These are phyloP conservation scores for Epichloe scottii DNA, from an alignment of 2,329 filamentous ascomycete genomes.

Conservation along the genomic window DNA sequence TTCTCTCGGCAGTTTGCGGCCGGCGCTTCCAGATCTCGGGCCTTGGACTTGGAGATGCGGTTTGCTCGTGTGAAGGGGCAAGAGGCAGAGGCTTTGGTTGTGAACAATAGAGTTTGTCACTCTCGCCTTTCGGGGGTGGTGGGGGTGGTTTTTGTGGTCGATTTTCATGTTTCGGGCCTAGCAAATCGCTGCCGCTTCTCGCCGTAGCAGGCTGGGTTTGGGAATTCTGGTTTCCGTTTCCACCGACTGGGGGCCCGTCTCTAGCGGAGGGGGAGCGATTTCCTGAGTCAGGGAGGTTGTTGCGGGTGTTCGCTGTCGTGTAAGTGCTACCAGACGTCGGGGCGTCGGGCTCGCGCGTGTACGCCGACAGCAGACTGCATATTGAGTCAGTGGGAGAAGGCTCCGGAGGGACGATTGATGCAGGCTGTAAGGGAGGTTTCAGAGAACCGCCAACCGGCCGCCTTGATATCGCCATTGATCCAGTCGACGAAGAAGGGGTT, in stretches of 20 bases:
- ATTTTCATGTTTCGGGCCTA: not conserved
- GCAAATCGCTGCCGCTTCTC: not conserved
- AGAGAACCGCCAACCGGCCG: constrained; percentile 18
- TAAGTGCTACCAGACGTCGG: constrained; percentile 4
- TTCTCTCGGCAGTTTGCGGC: constrained; percentile 35
- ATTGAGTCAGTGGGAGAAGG: constrained; percentile 35
- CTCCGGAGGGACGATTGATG: constrained; percentile 12
- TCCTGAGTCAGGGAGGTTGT: not conserved
- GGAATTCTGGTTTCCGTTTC: not conserved
- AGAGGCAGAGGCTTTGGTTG: constrained; percentile 6
- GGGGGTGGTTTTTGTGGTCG: constrained; percentile 3
- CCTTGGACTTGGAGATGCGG: constrained; percentile 18
- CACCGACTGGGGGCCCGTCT: not conserved
- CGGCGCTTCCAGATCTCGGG: constrained; percentile 36
- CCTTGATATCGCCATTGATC: constrained; percentile 23
- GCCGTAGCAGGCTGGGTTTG: not conserved
- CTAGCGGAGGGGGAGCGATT: not conserved
- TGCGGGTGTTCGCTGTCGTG: constrained; percentile 4
- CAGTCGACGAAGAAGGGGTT: constrained; percentile 8
- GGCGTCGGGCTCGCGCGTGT: constrained; percentile 35
- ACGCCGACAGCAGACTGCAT: constrained; percentile 43
- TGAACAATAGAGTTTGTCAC: constrained; percentile 6
- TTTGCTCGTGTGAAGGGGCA: constrained; percentile 10
- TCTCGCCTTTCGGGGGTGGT: constrained; percentile 15
- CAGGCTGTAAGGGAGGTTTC: constrained; percentile 2